Evolutionary conservation across 805 yeast species (phyloP).

Genomic region (Wickerhamiella bombiphila): DNA sequence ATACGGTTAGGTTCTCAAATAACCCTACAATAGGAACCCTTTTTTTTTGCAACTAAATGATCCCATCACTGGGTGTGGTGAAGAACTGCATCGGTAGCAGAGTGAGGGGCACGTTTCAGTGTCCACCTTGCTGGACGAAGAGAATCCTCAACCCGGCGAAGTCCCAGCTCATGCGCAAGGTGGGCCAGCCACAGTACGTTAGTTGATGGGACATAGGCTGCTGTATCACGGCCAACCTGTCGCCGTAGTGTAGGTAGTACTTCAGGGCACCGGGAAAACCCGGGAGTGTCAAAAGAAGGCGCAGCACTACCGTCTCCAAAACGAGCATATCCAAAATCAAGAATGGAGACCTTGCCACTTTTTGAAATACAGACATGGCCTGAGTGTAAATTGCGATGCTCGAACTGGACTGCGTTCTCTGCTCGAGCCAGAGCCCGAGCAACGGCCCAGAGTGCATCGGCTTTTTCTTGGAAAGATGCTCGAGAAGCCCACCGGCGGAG

Average conservation of each 20-base stretch:
- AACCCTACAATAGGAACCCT: no score
- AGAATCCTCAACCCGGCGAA: slow-evolving; percentile 4
- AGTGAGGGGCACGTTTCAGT: slow-evolving; percentile 7
- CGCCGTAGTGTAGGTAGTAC: slow-evolving; percentile 40
- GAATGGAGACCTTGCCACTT: slow-evolving; percentile 40
- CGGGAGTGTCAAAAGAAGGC: slow-evolving; percentile 38
- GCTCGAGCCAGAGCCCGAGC: slow-evolving; percentile 35
- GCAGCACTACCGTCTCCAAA: slow-evolving; percentile 16
- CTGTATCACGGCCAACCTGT: slow-evolving; percentile 28
- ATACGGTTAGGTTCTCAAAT: no score
- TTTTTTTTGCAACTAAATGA: no score
- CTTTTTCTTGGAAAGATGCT: slow-evolving; percentile 25
- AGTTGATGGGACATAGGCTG: slow-evolving; percentile 32
- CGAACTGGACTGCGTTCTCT: slow-evolving; percentile 41
- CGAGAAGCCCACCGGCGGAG: slow-evolving; percentile 30
- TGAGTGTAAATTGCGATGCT: slow-evolving; percentile 59
- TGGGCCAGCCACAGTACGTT: slow-evolving; percentile 55
- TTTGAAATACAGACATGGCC: slow-evolving; percentile 41
- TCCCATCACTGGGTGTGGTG: no score
- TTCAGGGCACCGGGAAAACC: slow-evolving; percentile 48
- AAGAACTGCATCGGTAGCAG: slow-evolving; percentile 11
- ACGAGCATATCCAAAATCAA: slow-evolving; percentile 38
- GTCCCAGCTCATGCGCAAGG: slow-evolving; percentile 32
- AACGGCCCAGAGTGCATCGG: slow-evolving; percentile 39
- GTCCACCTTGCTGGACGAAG: slow-evolving; percentile 9